A percentile compares a stretch with the other conserved stretches of the same genome.
Conservation (phyloP, 2,329 filamentous ascomycete species). For the Colletotrichum karsti region DNA sequence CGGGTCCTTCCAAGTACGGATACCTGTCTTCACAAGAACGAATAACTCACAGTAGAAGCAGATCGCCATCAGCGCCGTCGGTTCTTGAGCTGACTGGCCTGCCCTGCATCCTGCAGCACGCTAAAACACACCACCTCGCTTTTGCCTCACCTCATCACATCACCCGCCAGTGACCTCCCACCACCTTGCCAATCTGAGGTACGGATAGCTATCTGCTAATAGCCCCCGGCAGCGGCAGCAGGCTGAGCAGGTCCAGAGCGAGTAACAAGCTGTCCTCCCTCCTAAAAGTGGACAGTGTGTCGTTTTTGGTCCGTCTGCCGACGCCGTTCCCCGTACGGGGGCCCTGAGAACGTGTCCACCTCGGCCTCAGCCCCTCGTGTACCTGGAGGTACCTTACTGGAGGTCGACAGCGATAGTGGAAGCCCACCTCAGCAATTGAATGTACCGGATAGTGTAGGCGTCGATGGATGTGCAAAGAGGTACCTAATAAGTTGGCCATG, state of each 20-base stretch:
- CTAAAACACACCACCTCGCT: slow-evolving; percentile 5
- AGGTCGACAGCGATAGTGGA: too few species aligned
- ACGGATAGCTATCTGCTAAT: background rate
- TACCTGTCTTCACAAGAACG: background rate
- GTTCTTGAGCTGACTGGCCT: background rate
- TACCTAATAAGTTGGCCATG: too few species aligned
- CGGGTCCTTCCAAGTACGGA: background rate
- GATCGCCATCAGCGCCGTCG: background rate
- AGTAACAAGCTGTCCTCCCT: background rate
- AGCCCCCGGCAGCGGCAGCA: background rate
- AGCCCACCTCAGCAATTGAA: too few species aligned
- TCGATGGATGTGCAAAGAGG: too few species aligned
- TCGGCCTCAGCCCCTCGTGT: slow-evolving; percentile 23
- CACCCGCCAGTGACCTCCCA: background rate
- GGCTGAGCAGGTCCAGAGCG: background rate
- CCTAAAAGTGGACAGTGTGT: slow-evolving; percentile 15
- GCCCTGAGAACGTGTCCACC: background rate
- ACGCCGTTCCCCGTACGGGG: background rate
- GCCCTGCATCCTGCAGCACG: slow-evolving; percentile 2
- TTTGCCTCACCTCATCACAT: slow-evolving; percentile 5
- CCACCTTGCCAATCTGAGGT: background rate
- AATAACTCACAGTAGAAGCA: background rate
- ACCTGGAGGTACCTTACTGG: background rate
- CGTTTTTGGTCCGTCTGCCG: background rate
- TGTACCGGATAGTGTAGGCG: background rate